These are phyloP conservation scores for Fraxinus sp. DNA, from an alignment of 305 asterid genomes.

Conservation along the genomic window DNA sequence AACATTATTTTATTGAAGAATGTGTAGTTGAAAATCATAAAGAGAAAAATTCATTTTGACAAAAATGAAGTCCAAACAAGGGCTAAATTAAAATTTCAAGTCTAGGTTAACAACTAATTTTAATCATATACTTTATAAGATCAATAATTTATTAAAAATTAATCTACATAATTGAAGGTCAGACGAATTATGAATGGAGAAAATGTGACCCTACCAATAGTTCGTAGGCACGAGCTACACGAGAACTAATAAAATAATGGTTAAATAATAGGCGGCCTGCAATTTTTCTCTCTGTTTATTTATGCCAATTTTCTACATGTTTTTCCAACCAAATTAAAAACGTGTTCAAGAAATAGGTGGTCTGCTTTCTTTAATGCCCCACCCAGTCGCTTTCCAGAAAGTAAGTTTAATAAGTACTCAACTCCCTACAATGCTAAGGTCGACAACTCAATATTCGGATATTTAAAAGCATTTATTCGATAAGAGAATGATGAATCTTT, in stretches of 20 bases:
- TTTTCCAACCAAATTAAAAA: not conserved
- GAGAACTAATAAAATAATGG: not conserved
- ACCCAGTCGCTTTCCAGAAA: not conserved
- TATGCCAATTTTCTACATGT: not conserved
- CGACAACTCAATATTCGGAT: not conserved
- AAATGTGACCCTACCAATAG: not conserved
- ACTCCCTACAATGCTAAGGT: not conserved
- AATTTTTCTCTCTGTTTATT: not conserved
- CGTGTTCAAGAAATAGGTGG: not conserved
- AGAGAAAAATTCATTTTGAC: no score
- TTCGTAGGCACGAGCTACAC: not conserved
- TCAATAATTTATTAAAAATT: no score
- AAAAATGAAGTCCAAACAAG: no score
- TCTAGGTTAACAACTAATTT: no score
- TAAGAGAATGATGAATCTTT: not conserved
- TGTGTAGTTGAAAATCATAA: no score
- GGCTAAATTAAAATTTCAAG: no score
- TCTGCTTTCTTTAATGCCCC: not conserved
- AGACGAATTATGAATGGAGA: no score
- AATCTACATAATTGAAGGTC: no score
- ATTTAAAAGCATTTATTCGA: not conserved
- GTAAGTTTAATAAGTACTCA: not conserved
- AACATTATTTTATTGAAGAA: no score
- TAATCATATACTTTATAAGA: no score
- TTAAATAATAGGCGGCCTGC: not conserved